A percentile compares a stretch with the other conserved stretches of the same genome.
Conservation (phyloP, 768 basidiomycete genomes). For the Leucocoprinus birnbaumii region DNA sequence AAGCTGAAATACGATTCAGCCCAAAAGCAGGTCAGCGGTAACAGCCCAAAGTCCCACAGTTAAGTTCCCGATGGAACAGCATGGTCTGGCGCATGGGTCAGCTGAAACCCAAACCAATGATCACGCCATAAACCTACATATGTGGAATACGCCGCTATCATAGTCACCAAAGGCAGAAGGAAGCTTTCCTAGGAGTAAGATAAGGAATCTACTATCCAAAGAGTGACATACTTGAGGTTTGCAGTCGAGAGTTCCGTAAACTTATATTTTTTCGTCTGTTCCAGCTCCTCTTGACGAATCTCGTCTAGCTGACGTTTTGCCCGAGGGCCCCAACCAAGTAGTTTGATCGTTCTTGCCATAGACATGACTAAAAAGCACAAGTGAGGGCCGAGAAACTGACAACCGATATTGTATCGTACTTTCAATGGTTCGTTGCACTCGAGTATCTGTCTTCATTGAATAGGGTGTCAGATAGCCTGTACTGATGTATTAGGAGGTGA, state of each 20-base stretch:
- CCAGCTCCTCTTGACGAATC: conserved; percentile 41
- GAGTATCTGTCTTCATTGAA: conserved; percentile 41
- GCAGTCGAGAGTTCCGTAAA: conserved; percentile 40
- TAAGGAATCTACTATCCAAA: too few relatives aligned
- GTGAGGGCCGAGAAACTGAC: not conserved
- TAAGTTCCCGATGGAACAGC: conserved; percentile 37
- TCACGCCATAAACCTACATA: conserved; percentile 31
- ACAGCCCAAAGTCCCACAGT: conserved; percentile 9
- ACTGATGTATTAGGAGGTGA: too few relatives aligned
- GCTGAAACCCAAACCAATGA: not conserved
- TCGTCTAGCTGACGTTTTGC: conserved; percentile 49
- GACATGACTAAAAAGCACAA: not conserved
- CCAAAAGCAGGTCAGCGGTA: too few relatives aligned
- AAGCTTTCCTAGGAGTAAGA: conserved; percentile 31
- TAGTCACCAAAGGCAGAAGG: conserved; percentile 58
- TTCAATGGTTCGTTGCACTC: conserved; percentile 62
- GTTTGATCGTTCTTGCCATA: conserved; percentile 60
- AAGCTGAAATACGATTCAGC: too few relatives aligned
- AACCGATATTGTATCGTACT: conserved; percentile 27
- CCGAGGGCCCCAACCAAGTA: conserved; percentile 66
- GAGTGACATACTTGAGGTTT: not conserved
- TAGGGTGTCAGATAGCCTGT: not conserved
- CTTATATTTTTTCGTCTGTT: conserved; percentile 51
- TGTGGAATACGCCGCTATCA: conserved; percentile 61
- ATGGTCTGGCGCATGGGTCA: conserved; percentile 20